These are phyloP conservation scores for Scenedesmus sp. DNA, from an alignment of 163 green algal species.

Conservation along the genomic window DNA sequence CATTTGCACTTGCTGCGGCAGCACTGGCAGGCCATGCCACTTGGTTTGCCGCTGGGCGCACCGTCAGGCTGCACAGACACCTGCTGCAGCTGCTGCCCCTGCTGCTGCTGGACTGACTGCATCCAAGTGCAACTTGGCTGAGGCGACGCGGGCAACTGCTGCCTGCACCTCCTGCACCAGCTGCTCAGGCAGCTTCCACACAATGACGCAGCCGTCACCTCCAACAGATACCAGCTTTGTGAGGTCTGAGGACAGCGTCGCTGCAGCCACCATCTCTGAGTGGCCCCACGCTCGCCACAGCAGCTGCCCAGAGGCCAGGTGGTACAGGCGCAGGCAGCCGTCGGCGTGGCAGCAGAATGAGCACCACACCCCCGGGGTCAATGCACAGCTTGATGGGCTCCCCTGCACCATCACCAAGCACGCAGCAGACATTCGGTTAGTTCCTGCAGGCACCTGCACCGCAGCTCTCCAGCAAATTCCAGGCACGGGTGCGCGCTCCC, in stretches of 20 bases:
- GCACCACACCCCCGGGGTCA: conserved; percentile 63
- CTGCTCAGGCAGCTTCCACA: conserved; percentile 66
- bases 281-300: conserved; percentile 62
- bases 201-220: conserved; percentile 73
- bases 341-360: conserved; percentile 65
- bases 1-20: not conserved
- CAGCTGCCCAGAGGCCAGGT: conserved; percentile 60
- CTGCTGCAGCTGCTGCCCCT: conserved; percentile 39
- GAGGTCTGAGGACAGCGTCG: conserved; percentile 57
- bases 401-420: conserved; percentile 41
- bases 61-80: not conserved
- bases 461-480: no score
- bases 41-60: not conserved
- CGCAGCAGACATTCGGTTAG: not conserved
- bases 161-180: conserved; percentile 53
- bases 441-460: not conserved
- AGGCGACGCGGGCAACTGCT: conserved; percentile 34
- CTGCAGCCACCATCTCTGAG: conserved; percentile 63
- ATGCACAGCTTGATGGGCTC: conserved; percentile 65
- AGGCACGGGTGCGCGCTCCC: no score
- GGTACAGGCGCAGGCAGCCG: conserved; percentile 65
- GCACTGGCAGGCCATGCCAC: not conserved
- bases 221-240: conserved; percentile 64
- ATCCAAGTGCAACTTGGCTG: not conserved
- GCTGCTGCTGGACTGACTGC: conserved; percentile 37